Evolutionary conservation across 805 yeast genomes (phyloP).

Genomic region (Candida peoriensis): DNA sequence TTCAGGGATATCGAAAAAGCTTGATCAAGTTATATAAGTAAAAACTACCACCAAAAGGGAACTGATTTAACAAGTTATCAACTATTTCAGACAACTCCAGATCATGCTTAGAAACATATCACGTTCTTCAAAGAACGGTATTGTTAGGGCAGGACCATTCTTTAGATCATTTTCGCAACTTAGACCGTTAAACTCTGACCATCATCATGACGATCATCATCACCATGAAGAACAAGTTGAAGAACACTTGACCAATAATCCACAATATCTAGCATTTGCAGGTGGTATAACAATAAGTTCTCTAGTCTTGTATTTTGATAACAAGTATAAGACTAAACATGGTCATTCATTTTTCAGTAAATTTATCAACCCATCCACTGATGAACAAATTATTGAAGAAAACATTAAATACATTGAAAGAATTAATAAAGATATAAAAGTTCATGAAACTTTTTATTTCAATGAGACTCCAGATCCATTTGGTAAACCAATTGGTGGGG

Average conservation of each 20-base stretch:
- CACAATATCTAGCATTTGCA: conserved; percentile 1
- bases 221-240: conserved; percentile 3
- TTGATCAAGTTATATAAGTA: too few relatives aligned
- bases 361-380: conserved; percentile 3
- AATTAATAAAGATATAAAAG: conserved; percentile 2
- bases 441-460: conserved; percentile 6
- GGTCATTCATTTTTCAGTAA: conserved; percentile 4
- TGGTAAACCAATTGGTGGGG: conserved; percentile 3
- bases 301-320: background rate
- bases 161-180: background rate
- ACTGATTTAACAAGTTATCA: too few relatives aligned
- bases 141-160: background rate
- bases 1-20: too few relatives aligned
- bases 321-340: background rate
- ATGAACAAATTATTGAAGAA: conserved; percentile 1
- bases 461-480: conserved; percentile 2
- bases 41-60: too few relatives aligned
- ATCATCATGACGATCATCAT: background rate
- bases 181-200: background rate
- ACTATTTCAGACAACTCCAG: background rate
- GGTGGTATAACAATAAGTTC: background rate
- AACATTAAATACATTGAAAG: conserved; percentile 3
- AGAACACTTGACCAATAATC: conserved; percentile 2
- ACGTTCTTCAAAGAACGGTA: background rate
- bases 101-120: background rate